Conservation (phyloP, 2,329 filamentous ascomycete genomes). For the Hypomyces rosellus region DNA sequence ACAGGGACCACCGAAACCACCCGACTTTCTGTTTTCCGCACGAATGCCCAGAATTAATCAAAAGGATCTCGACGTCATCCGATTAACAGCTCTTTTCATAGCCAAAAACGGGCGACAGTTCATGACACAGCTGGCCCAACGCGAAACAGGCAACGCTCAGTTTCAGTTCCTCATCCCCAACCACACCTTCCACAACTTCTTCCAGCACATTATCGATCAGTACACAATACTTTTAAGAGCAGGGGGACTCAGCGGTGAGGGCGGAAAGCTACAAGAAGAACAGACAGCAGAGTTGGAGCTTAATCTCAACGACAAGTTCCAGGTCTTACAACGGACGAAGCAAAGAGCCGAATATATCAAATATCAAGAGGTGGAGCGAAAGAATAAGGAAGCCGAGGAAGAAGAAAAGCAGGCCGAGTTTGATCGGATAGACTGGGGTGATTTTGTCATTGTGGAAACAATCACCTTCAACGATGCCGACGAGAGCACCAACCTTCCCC, state of each 20-base stretch:
- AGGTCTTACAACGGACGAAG: constrained; percentile 72
- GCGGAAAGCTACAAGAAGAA: constrained; percentile 63
- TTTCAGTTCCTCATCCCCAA: constrained; percentile 95
- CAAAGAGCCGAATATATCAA: constrained; percentile 83
- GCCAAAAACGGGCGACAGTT: constrained; percentile 89
- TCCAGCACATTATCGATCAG: constrained; percentile 86
- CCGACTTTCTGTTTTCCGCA: constrained; percentile 87
- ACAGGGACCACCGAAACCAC: constrained; percentile 75
- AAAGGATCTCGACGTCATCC: constrained; percentile 72
- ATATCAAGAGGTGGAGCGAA: constrained; percentile 76
- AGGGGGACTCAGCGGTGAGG: constrained; percentile 59
- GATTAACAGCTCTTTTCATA: constrained; percentile 81
- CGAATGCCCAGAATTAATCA: constrained; percentile 97
- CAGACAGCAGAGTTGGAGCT: constrained; percentile 65
- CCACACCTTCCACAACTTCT: constrained; percentile 94
- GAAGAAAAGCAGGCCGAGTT: constrained; percentile 71
- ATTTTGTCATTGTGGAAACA: constrained; percentile 93
- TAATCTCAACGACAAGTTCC: constrained; percentile 73
- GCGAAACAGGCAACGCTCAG: constrained; percentile 84
- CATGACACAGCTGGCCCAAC: constrained; percentile 82
- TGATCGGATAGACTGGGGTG: constrained; percentile 93
- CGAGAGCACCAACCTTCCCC: constrained; percentile 77
- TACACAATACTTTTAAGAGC: constrained; percentile 74
- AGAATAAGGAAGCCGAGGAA: constrained; percentile 80
- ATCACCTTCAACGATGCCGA: constrained; percentile 88